Evolutionary conservation across 768 basidiomycete genomes (phyloP).

Genomic region (Amylocystis lapponica): DNA sequence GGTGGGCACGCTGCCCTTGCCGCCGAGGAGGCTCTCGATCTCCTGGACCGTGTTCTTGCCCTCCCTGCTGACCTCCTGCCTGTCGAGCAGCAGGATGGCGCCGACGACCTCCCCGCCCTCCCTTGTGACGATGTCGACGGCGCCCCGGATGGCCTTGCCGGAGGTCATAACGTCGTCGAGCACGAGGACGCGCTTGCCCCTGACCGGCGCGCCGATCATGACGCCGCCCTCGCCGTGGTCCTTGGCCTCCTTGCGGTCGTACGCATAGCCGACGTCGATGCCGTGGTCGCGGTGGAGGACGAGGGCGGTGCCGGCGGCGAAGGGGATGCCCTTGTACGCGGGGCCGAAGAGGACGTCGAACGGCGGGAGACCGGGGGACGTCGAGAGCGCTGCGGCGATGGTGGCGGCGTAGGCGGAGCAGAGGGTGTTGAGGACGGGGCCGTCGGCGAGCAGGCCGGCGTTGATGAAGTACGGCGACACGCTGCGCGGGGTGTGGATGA

Average conservation of each 20-base stretch:
- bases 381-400: slow-evolving; percentile 50
- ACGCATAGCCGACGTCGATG: slow-evolving; percentile 74
- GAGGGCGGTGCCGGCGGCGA: slow-evolving; percentile 81
- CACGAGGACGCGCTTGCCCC: slow-evolving; percentile 77
- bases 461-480: slow-evolving; percentile 98
- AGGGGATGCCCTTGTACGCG: slow-evolving; percentile 95
- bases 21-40: slow-evolving; percentile 66
- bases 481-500: slow-evolving; percentile 32
- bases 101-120: slow-evolving; percentile 83
- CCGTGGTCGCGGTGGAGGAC: slow-evolving; percentile 62
- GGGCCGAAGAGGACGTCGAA: slow-evolving; percentile 93
- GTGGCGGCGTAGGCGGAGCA: slow-evolving; percentile 81
- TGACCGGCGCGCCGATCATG: slow-evolving; percentile 82
- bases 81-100: slow-evolving; percentile 80
- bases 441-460: slow-evolving; percentile 81
- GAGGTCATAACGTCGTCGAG: slow-evolving; percentile 97
- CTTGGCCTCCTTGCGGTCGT: slow-evolving; percentile 94
- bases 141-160: slow-evolving; percentile 81
- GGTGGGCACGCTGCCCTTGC: slow-evolving; percentile 64
- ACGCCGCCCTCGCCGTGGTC: slow-evolving; percentile 94
- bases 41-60: slow-evolving; percentile 76
- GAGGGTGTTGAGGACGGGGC: slow-evolving; percentile 70
- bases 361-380: slow-evolving; percentile 25
- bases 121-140: slow-evolving; percentile 64
- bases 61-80: slow-evolving; percentile 78